These are phyloP conservation scores for Laguncularia racemosa DNA, from an alignment of 345 rosid genomes.

Conservation along the genomic window DNA sequence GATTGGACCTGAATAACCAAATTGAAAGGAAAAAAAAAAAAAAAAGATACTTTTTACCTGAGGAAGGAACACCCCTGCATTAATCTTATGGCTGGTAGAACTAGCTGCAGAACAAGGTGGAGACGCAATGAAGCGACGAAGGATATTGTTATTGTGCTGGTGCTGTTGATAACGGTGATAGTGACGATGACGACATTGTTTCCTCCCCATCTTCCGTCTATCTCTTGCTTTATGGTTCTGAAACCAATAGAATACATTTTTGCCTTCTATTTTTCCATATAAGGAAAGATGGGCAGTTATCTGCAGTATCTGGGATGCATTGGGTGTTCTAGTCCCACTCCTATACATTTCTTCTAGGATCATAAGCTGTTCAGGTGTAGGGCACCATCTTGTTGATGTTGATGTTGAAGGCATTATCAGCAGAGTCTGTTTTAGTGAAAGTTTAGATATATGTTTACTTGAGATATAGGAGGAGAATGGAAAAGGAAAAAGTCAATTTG, in stretches of 20 bases:
- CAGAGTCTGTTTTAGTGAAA: too few species aligned
- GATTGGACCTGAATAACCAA: too few species aligned
- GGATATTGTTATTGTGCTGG: slow-evolving; percentile 3
- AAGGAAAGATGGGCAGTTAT: slow-evolving; percentile 73
- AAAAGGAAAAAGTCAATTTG: not conserved
- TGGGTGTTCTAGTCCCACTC: slow-evolving; percentile 73
- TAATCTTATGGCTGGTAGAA: not conserved
- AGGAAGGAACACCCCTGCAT: too few species aligned
- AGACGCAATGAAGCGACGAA: slow-evolving; percentile 25
- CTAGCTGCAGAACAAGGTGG: not conserved
- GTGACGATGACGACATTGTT: slow-evolving; percentile 48
- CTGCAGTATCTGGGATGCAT: slow-evolving; percentile 74
- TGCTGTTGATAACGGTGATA: slow-evolving; percentile 17
- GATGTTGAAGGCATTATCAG: slow-evolving; percentile 11
- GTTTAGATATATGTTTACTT: too few species aligned
- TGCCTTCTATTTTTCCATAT: slow-evolving; percentile 83
- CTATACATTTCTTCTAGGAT: slow-evolving; percentile 83
- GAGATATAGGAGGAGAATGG: too few species aligned
- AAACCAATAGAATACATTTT: slow-evolving; percentile 94
- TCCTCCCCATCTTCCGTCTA: slow-evolving; percentile 72
- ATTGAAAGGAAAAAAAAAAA: too few species aligned
- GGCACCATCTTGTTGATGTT: slow-evolving; percentile 87
- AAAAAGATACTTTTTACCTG: too few species aligned
- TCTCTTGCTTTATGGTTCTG: slow-evolving; percentile 98
- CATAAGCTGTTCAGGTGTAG: slow-evolving; percentile 94